Evolutionary conservation across 1,284 basidiomycete genomes (phyloP), one percentile per base, ranked within the genome.

Genomic region (Caloboletus firmus): DNA sequence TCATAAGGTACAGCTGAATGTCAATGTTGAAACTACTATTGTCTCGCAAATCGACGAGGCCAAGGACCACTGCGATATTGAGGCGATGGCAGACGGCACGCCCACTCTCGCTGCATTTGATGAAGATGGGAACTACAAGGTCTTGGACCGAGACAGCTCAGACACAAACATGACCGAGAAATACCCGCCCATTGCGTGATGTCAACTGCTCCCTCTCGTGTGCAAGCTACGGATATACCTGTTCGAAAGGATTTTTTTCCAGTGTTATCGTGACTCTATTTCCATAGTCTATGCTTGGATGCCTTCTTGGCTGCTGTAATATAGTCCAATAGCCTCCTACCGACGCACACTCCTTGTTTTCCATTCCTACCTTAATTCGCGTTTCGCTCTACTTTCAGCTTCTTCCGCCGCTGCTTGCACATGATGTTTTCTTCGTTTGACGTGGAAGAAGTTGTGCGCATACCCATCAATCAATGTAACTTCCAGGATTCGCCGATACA

Each of bases 21-120:
- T 70, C 52, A 72, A 71, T 26, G 69, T 69, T 5, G 71, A 70
- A 32, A 70, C 70, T 0, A 69, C 67, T 4, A 56, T 69, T 6
- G 69, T 72, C 8, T 69, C 70, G 5, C 66, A 69, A 32, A 65
- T 69, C 1, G 67, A 69, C 32, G 70, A 68, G 10, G 46, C 53
- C 31, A 65, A 65, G 35, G 62, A 57, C 13, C 54, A 54, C 26
- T 51, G 37, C 18, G 69, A 72, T 20, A 48, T 68, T 5, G 66
- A 68, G n/a, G 31, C 56, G n/a, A 18, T 36, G 20, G 55, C 42
- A 7, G 18, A 15, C 2, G 37, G 52, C n/a, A 49, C 51, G 11
- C 63, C 49, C 2, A 68, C 61, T 18, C 47, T 62, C 9, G 54
- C 55, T 11, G 55, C 45, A 15, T 72, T 52, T 36, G 68, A 67